Percentiles rank a stretch among this genome's conserved stretches.
phyloP scores from a whole-genome alignment of 2,329 filamentous ascomycete genomes.

The Talaromyces sp. region DNA sequence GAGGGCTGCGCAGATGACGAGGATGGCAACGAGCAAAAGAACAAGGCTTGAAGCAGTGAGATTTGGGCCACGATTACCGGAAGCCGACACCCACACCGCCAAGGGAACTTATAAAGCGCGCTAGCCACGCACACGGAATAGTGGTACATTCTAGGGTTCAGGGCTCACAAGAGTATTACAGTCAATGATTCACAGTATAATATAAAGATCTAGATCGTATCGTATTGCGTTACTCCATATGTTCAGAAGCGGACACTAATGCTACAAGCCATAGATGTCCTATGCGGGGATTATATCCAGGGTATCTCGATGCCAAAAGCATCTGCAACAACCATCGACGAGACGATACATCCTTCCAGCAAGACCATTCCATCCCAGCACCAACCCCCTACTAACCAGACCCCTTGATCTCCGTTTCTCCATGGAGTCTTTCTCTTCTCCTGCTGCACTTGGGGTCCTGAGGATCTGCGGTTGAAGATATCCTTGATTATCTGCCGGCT shows the following conservation, averaged over 20 bases:
- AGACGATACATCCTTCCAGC: constrained; percentile 60
- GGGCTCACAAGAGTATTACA: no score
- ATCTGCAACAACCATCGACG: constrained; percentile 57
- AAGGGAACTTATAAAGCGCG: not conserved
- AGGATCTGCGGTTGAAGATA: not conserved
- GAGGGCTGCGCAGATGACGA: not conserved
- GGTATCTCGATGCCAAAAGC: constrained; percentile 47
- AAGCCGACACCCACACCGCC: not conserved
- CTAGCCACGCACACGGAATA: not conserved
- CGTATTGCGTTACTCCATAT: not conserved
- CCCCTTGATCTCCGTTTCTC: constrained; percentile 53
- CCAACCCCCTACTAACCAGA: constrained; percentile 61
- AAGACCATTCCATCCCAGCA: constrained; percentile 66
- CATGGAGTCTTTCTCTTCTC: not conserved
- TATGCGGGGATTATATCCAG: not conserved
- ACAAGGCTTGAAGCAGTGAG: not conserved
- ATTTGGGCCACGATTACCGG: not conserved
- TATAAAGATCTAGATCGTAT: not conserved
- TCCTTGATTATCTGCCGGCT: not conserved
- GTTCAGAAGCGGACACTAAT: not conserved
- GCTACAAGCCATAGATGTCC: not conserved
- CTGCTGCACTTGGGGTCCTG: not conserved
- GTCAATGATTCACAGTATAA: no score
- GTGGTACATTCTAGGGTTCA: no score
- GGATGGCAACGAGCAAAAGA: not conserved